phyloP scores from a whole-genome alignment of 495 filamentous ascomycete species.

The Glarea lozoyensis region DNA sequence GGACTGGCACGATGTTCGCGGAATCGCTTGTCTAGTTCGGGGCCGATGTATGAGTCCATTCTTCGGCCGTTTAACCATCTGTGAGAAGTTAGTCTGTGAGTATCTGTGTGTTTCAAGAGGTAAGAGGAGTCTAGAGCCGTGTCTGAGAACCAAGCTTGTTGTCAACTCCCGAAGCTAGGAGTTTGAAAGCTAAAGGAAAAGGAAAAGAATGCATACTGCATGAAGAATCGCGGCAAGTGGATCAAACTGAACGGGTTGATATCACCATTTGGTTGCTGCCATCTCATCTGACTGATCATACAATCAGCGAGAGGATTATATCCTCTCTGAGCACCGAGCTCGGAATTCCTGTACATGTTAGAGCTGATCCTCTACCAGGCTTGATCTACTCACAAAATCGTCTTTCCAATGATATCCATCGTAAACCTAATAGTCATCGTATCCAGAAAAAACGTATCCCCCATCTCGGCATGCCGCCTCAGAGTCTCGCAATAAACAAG shows the following conservation, averaged over 20 bases:
- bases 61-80: constrained; percentile 23
- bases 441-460: constrained; percentile 43
- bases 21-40: constrained; percentile 27
- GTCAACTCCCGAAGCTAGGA: too few species aligned
- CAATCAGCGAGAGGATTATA: constrained; percentile 25
- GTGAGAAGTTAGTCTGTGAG: too few species aligned
- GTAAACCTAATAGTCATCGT: constrained; percentile 58
- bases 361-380: not conserved
- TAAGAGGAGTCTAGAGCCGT: too few species aligned
- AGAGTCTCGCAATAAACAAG: constrained; percentile 25
- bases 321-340: constrained; percentile 23
- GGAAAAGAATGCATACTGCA: too few species aligned
- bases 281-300: constrained; percentile 19
- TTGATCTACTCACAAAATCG: constrained; percentile 16
- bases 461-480: constrained; percentile 19
- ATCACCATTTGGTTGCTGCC: constrained; percentile 14
- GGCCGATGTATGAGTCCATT: constrained; percentile 26
- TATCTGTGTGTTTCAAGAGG: too few species aligned
- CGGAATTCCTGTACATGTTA: not conserved
- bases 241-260: constrained; percentile 19
- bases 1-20: constrained; percentile 4
- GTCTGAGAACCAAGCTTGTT: too few species aligned
- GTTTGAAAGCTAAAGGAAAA: too few species aligned
- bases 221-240: constrained; percentile 17
- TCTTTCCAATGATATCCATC: constrained; percentile 52